Percentiles rank a stretch among this genome's conserved stretches.
Evolutionary conservation across 768 basidiomycete genomes (phyloP).

Genomic region (Lactifluus hygrophoroides): DNA sequence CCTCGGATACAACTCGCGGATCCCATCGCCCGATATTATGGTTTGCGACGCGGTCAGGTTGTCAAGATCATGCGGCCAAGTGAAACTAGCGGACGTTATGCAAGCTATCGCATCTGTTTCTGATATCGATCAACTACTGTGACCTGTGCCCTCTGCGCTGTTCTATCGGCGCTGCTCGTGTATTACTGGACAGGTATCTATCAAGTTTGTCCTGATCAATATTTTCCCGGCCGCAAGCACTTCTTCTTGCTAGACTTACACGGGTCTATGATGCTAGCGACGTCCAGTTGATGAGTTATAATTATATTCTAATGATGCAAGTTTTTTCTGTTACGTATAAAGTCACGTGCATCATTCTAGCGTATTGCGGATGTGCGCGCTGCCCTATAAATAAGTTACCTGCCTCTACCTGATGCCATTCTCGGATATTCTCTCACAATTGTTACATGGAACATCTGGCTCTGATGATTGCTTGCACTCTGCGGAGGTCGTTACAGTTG

Average conservation of each 20-base stretch:
- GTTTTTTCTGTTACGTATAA: background rate
- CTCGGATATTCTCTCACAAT: no score
- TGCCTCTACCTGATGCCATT: no score
- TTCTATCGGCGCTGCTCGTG: background rate
- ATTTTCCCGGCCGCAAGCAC: background rate
- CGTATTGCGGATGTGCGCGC: no score
- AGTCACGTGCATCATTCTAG: background rate
- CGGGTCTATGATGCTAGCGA: background rate
- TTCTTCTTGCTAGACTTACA: background rate
- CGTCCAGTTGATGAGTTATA: background rate
- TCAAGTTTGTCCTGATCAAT: background rate
- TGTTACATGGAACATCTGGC: no score
- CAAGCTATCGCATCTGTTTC: constrained; percentile 89
- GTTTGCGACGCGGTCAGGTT: constrained; percentile 88
- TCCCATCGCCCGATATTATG: constrained; percentile 98
- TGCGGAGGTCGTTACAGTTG: no score
- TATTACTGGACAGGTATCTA: background rate
- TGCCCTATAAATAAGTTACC: no score
- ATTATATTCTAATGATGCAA: no score
- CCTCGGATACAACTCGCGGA: constrained; percentile 95
- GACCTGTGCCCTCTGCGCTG: background rate
- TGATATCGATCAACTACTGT: constrained; percentile 27
- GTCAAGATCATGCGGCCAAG: constrained; percentile 97
- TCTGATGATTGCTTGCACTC: no score
- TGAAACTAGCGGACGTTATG: constrained; percentile 92